A percentile compares a stretch with the other conserved stretches of the same genome.
Evolutionary conservation across 1,284 basidiomycete genomes (phyloP).

Genomic region (Apiotrichum brassicae): DNA sequence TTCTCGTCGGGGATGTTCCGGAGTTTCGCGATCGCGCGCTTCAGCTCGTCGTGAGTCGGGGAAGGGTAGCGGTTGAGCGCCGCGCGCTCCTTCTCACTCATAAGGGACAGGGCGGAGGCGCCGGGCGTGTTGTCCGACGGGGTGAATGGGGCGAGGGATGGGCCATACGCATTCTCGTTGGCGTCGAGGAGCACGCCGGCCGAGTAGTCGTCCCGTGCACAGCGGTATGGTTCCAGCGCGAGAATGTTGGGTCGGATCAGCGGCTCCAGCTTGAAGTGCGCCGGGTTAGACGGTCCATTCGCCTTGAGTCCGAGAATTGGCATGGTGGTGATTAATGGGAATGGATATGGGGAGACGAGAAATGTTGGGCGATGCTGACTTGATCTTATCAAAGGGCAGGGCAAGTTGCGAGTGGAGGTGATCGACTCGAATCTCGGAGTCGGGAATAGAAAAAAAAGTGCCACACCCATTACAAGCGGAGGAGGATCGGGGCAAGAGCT

Average conservation of each 20-base stretch:
- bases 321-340: constrained; percentile 28
- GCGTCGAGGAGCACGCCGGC: constrained; percentile 93
- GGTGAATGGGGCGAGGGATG: constrained; percentile 58
- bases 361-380: not conserved
- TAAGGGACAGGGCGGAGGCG: constrained; percentile 29
- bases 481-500: too few relatives aligned
- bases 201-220: constrained; percentile 93
- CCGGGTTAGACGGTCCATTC: constrained; percentile 53
- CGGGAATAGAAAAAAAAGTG: not conserved
- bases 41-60: constrained; percentile 59
- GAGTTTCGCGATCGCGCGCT: constrained; percentile 65
- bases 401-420: not conserved
- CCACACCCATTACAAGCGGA: too few relatives aligned
- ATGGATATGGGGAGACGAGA: not conserved
- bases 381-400: not conserved
- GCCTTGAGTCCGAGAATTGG: constrained; percentile 46
- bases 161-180: constrained; percentile 92
- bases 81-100: constrained; percentile 37
- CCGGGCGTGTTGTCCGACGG: constrained; percentile 10
- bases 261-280: constrained; percentile 74
- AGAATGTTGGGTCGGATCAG: constrained; percentile 92
- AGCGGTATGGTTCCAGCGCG: constrained; percentile 84
- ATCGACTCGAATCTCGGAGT: not conserved
- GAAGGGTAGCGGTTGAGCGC: constrained; percentile 48
- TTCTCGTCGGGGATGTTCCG: constrained; percentile 60